Conservation (phyloP, 805 yeast species). For the Spathaspora girioi region DNA sequence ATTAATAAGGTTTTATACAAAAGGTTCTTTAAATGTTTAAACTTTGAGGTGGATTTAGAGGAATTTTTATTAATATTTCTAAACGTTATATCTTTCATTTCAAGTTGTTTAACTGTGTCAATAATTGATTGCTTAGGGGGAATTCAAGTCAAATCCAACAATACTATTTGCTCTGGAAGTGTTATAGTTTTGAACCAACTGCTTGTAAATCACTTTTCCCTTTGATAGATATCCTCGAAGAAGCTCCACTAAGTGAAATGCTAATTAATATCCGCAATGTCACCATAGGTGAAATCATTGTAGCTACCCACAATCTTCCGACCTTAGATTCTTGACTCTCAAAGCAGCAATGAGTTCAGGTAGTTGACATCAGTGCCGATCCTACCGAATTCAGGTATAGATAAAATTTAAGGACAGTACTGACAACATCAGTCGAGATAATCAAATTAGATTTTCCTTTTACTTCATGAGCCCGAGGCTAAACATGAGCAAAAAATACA, state of each 20-base stretch:
- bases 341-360: conserved; percentile 35
- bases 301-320: conserved; percentile 19
- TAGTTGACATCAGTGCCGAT: no score
- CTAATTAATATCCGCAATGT: conserved; percentile 16
- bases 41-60: no score
- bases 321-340: conserved; percentile 20
- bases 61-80: no score
- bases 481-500: no score
- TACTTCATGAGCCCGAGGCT: no score
- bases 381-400: no score
- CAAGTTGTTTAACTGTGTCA: conserved; percentile 37
- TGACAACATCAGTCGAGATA: no score
- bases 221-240: conserved; percentile 34
- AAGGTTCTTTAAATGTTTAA: no score
- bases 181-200: conserved; percentile 19
- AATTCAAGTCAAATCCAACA: conserved; percentile 29
- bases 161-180: conserved; percentile 27
- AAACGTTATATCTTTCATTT: no score
- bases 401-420: no score
- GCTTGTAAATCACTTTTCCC: conserved; percentile 16
- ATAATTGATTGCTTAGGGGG: conserved; percentile 32
- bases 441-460: no score
- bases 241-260: conserved; percentile 40
- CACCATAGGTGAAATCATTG: conserved; percentile 17
- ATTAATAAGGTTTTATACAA: no score